These are phyloP conservation scores for Colletotrichum sp. DNA, from an alignment of 2,329 filamentous ascomycete species.

Conservation along the genomic window DNA sequence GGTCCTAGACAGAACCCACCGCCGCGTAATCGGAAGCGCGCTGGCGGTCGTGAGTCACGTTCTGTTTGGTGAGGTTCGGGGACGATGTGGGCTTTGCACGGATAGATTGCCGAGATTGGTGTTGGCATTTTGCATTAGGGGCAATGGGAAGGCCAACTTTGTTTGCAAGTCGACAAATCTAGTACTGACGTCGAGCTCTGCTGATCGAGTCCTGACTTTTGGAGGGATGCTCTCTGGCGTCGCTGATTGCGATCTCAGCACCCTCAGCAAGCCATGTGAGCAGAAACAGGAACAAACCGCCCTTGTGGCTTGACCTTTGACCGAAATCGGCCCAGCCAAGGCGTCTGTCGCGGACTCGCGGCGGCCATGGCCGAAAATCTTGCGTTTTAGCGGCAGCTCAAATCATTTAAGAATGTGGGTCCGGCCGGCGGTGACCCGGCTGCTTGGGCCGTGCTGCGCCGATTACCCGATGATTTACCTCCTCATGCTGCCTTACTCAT, in stretches of 20 bases:
- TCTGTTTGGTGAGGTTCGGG: slow-evolving; percentile 14
- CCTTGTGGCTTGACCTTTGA: neutral
- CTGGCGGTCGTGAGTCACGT: slow-evolving; percentile 9
- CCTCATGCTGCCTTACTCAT: neutral
- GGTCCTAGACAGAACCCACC: neutral
- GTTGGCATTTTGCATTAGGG: neutral
- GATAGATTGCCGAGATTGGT: slow-evolving; percentile 21
- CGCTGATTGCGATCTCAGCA: neutral
- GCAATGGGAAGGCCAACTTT: neutral
- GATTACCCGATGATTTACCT: slow-evolving; percentile 9
- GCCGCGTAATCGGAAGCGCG: slow-evolving; percentile 16
- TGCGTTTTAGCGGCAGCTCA: slow-evolving; percentile 9
- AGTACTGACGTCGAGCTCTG: neutral
- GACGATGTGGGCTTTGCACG: slow-evolving; percentile 6
- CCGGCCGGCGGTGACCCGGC: neutral
- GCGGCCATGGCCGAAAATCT: slow-evolving; percentile 5
- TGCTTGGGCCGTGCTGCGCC: slow-evolving; percentile 2
- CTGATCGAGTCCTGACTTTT: neutral
- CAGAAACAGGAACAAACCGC: neutral
- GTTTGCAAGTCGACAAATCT: neutral
- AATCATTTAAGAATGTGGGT: slow-evolving; percentile 12
- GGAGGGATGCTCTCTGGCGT: neutral
- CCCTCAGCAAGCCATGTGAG: neutral
- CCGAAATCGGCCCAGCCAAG: slow-evolving; percentile 13
- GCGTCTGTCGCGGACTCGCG: neutral